These are phyloP conservation scores for Geranium rotundifolium DNA, from an alignment of 345 rosid genomes.

Conservation along the genomic window DNA sequence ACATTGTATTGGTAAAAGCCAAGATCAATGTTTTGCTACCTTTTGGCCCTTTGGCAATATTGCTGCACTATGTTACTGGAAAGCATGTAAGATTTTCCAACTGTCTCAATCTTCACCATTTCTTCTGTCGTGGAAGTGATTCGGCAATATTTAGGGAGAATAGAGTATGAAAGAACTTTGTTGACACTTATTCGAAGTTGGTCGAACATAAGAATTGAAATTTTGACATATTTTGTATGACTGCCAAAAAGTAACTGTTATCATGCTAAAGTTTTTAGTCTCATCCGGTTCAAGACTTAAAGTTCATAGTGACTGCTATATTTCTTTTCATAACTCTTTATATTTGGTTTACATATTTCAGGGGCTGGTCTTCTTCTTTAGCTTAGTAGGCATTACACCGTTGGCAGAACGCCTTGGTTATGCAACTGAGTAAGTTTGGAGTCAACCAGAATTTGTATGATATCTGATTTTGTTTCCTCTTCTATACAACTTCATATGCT, in stretches of 20 bases:
- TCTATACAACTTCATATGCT: not conserved
- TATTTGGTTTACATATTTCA: constrained; percentile 11
- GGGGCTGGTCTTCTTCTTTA: constrained; percentile 37
- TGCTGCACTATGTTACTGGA: constrained; percentile 21
- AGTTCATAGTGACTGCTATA: constrained; percentile 2
- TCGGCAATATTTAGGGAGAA: too few species aligned
- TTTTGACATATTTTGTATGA: too few species aligned
- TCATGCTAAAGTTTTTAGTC: not conserved
- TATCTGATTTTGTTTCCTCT: not conserved
- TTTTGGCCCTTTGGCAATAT: constrained; percentile 26
- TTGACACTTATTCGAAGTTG: not conserved
- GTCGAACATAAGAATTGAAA: not conserved
- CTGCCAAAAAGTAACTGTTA: too few species aligned
- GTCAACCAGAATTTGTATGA: not conserved
- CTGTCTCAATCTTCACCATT: not conserved
- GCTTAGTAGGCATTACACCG: constrained; percentile 40
- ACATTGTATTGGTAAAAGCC: constrained; percentile 25
- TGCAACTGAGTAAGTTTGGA: constrained; percentile 32
- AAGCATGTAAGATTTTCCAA: constrained; percentile 20
- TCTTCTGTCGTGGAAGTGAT: not conserved
- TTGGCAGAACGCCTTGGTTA: constrained; percentile 46
- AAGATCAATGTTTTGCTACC: constrained; percentile 38
- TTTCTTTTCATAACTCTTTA: not conserved
- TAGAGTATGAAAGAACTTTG: not conserved
- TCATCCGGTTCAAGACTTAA: not conserved